Evolutionary conservation across 495 filamentous ascomycete genomes (phyloP), one percentile per base, ranked within the genome.

Genomic region (Aspergillus sclerotiicarbonarius): DNA sequence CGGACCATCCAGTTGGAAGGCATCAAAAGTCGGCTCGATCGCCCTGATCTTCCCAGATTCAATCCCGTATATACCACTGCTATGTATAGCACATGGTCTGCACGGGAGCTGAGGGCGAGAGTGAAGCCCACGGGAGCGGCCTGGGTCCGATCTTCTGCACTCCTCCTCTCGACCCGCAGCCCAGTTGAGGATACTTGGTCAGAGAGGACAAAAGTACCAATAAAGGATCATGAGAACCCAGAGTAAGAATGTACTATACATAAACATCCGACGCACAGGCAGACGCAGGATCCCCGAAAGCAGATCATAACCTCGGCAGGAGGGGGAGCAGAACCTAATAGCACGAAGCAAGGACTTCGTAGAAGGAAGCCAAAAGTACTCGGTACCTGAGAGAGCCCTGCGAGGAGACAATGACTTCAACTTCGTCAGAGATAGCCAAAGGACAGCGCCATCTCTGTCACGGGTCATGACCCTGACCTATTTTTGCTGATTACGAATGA

Each of bases 291-390:
- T 51, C 46, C 55, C 60, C 58, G 53, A 58, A 53, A 52, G 61
- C 35, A 59, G 58, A 66, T 62, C 55, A 48, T 46, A 29, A 47
- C 59, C 35, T 59, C 56, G 19, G 50, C 61, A 60, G 56, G 53
- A 57, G 57, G 41, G 45, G 57, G 51, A 53, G 51, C 57, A 62
- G 63, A 56, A 51, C 20, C 44, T 60, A 70, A 67, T 71, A 73
- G 66, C 68, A 67, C 58, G 61, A 77, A 74, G 72, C 72, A 77
- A 77, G 74, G 74, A 73, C 60, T 54, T 33, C 47, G 16, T 32
- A 25, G 15, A 35, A 32, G 21, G 46, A n/a, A 54, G 7, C 30
- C 37, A 45, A 58, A 54, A 60, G 37, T 15, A 12, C 37, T 41
- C 9, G 56, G 56, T 60, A 59, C 56, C 33, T 61, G 60, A 62